phyloP scores from a whole-genome alignment of 495 filamentous ascomycete species.

The Paragyromitra xinjiangensis region DNA sequence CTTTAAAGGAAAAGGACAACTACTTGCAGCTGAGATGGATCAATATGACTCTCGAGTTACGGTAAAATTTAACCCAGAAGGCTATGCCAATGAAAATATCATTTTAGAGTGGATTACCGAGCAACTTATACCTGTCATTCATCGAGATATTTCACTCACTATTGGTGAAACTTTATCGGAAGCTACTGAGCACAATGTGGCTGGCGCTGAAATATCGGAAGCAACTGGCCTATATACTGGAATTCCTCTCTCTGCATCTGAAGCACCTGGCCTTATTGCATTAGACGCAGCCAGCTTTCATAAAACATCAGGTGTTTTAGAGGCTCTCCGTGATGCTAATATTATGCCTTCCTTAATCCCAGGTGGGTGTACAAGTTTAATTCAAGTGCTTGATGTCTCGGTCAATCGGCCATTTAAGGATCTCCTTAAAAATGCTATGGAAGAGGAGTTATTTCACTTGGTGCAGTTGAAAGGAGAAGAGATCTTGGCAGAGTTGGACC shows the following conservation, averaged over 20 bases:
- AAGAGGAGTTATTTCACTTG: slow-evolving; percentile 10
- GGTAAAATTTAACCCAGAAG: background rate
- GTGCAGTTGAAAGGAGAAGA: background rate
- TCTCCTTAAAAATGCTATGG: slow-evolving; percentile 8
- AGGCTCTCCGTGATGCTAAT: slow-evolving; percentile 6
- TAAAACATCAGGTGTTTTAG: too few relatives aligned
- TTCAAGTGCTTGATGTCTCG: slow-evolving; percentile 29
- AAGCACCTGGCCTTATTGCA: slow-evolving; percentile 4
- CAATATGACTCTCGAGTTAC: background rate
- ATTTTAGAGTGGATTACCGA: slow-evolving; percentile 2
- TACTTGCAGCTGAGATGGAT: background rate
- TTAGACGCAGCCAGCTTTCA: background rate
- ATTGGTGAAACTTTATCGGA: background rate
- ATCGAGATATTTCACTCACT: background rate
- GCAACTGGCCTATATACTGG: background rate
- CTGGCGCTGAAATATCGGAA: too few relatives aligned
- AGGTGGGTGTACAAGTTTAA: slow-evolving; percentile 20
- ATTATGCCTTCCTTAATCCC: slow-evolving; percentile 16
- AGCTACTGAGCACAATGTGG: too few relatives aligned
- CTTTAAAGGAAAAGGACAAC: slow-evolving; percentile 9
- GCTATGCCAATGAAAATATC: background rate
- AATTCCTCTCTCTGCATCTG: too few relatives aligned
- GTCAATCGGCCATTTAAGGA: slow-evolving; percentile 25
- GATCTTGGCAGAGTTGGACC: background rate
- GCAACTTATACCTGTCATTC: background rate